phyloP scores from a whole-genome alignment of 257 asterid species.

The Solanum commersonii region DNA sequence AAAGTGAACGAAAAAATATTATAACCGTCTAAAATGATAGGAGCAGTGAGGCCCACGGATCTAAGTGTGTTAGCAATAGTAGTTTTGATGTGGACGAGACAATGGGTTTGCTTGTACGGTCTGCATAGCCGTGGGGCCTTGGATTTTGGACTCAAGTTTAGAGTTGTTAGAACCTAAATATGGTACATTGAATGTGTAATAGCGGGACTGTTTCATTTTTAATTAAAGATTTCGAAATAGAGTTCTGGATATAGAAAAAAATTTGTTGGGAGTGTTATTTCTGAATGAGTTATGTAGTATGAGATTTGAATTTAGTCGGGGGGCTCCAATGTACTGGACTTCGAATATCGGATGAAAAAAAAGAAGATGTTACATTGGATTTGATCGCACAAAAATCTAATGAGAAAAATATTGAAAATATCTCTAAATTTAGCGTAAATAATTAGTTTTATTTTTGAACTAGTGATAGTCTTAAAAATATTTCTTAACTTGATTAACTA shows the following conservation, averaged over 20 bases:
- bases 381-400: not conserved
- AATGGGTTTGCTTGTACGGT: not conserved
- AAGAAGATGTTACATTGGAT: not conserved
- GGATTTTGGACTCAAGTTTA: not conserved
- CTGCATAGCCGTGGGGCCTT: not conserved
- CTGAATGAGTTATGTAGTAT: too few species aligned
- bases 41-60: too few species aligned
- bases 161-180: not conserved
- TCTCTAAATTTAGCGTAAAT: too few species aligned
- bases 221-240: fast-evolving
- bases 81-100: conserved; percentile 13
- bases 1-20: too few species aligned
- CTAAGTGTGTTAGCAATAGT: too few species aligned
- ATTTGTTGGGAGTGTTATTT: fast-evolving
- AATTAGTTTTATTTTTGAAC: not conserved
- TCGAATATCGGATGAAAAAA: too few species aligned
- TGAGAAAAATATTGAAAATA: too few species aligned
- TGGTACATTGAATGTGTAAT: not conserved
- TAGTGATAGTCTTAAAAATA: not conserved
- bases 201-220: fast-evolving
- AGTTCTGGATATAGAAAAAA: fast-evolving
- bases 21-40: not conserved
- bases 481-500: not conserved
- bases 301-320: fast-evolving
- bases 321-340: too few species aligned